Conservation (phyloP, 352 stramenopile species). For the Globisporangium perplexum region DNA sequence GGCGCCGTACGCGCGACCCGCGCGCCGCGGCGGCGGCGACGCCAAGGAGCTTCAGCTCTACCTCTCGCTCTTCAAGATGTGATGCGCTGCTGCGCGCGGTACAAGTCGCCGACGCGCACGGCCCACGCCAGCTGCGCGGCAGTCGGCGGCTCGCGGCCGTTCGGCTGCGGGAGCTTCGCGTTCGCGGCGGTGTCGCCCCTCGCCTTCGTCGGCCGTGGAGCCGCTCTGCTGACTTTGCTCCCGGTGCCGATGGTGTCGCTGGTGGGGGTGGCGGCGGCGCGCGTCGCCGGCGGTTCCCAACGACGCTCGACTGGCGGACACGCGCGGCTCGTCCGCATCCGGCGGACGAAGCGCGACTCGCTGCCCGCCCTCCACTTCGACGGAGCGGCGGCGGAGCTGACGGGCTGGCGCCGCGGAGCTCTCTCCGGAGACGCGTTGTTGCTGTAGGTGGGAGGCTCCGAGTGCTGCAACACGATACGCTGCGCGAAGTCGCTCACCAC, state of each 20-base stretch:
- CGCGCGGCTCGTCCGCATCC: slow-evolving; percentile 9
- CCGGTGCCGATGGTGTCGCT: neutral
- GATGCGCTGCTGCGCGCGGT: slow-evolving; percentile 14
- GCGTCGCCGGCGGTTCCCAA: neutral
- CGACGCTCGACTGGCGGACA: neutral
- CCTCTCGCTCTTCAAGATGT: slow-evolving; percentile 49
- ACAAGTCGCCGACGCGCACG: slow-evolving; percentile 47
- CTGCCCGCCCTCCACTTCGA: neutral
- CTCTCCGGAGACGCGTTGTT: neutral
- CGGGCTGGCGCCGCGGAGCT: neutral
- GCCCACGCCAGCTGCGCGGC: slow-evolving; percentile 54
- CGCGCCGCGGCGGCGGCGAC: neutral
- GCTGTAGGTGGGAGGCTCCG: slow-evolving; percentile 8
- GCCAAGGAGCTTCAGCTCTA: slow-evolving; percentile 58
- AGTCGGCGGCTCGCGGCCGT: slow-evolving; percentile 12
- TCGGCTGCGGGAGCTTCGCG: slow-evolving; percentile 8
- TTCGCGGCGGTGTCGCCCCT: neutral
- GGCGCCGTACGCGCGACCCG: slow-evolving; percentile 22
- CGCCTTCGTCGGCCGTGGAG: neutral
- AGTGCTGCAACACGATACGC: slow-evolving; percentile 30
- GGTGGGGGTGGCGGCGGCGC: too few relatives aligned
- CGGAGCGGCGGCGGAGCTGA: neutral
- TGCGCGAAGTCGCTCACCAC: slow-evolving; percentile 53
- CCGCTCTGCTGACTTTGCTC: neutral
- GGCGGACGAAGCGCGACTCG: slow-evolving; percentile 13